Evolutionary conservation across 2,329 filamentous ascomycete species (phyloP).

Genomic region (Diaporthe caulivora): DNA sequence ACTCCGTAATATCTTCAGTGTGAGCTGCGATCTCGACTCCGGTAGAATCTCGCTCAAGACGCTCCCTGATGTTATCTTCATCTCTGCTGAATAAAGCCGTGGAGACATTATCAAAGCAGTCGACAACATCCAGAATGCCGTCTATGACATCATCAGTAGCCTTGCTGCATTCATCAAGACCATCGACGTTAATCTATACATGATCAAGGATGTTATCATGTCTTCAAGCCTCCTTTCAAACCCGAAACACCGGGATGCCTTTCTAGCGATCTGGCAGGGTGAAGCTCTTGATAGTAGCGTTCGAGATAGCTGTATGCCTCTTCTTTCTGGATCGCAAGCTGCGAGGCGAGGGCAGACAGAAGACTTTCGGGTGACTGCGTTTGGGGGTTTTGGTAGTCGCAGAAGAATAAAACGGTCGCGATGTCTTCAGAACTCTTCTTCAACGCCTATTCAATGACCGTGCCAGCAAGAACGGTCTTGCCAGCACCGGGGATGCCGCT

Average conservation of each 20-base stretch:
- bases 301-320: slow-evolving; percentile 42
- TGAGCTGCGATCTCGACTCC: slow-evolving; percentile 2
- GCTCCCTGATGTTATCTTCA: slow-evolving; percentile 6
- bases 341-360: slow-evolving; percentile 45
- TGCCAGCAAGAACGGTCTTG: slow-evolving; percentile 46
- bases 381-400: slow-evolving; percentile 46
- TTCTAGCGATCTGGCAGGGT: slow-evolving; percentile 31
- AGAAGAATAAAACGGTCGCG: slow-evolving; percentile 48
- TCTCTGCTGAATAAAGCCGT: slow-evolving; percentile 42
- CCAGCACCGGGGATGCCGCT: slow-evolving; percentile 47
- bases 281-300: slow-evolving; percentile 39
- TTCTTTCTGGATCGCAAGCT: slow-evolving; percentile 48
- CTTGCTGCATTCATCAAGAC: slow-evolving; percentile 13
- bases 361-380: slow-evolving; percentile 43
- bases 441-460: slow-evolving; percentile 43
- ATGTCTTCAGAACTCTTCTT: slow-evolving; percentile 28
- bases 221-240: not conserved
- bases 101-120: slow-evolving; percentile 33
- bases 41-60: not conserved
- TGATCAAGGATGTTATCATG: slow-evolving; percentile 4
- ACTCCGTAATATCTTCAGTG: slow-evolving; percentile 9
- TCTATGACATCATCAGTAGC: not conserved
- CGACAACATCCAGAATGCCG: slow-evolving; percentile 5
- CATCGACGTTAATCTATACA: not conserved
- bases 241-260: not conserved